These are phyloP conservation scores for Pochonia chlamydosporia DNA, from an alignment of 2,329 filamentous ascomycete species.

Conservation along the genomic window DNA sequence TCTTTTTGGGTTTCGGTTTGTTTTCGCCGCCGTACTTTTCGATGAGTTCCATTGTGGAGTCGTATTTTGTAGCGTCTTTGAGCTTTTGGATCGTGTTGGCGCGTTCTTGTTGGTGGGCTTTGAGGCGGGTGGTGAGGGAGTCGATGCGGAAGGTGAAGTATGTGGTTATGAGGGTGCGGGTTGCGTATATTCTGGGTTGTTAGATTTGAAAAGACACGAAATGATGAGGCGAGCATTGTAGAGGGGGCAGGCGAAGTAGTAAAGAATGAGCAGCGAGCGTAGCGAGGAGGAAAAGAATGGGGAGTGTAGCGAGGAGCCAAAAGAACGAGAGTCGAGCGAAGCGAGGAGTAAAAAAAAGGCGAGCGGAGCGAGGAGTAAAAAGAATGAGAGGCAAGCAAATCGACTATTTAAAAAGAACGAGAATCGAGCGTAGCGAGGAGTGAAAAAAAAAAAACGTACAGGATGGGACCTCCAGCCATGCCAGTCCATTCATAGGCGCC, in stretches of 20 bases:
- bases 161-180: conserved; percentile 59
- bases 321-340: too few relatives aligned
- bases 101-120: conserved; percentile 71
- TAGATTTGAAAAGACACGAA: too few relatives aligned
- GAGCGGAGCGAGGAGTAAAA: too few relatives aligned
- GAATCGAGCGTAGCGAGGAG: too few relatives aligned
- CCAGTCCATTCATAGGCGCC: conserved; percentile 71
- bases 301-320: too few relatives aligned
- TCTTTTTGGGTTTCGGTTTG: conserved; percentile 18
- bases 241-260: too few relatives aligned
- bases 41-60: conserved; percentile 85
- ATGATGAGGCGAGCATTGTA: background rate
- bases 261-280: too few relatives aligned
- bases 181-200: conserved; percentile 70
- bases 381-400: too few relatives aligned
- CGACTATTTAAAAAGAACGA: too few relatives aligned
- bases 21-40: conserved; percentile 84
- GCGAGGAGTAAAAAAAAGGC: too few relatives aligned
- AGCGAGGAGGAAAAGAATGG: too few relatives aligned
- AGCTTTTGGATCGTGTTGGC: conserved; percentile 87
- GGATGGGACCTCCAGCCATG: conserved; percentile 68
- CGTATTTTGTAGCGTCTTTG: conserved; percentile 92
- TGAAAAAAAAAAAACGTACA: conserved; percentile 46
- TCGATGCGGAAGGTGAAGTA: conserved; percentile 81
- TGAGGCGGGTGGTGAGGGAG: conserved; percentile 61